Base-by-base conservation (phyloP, 2,329 filamentous ascomycete genomes). In the Madurella mycetomatis region DNA sequence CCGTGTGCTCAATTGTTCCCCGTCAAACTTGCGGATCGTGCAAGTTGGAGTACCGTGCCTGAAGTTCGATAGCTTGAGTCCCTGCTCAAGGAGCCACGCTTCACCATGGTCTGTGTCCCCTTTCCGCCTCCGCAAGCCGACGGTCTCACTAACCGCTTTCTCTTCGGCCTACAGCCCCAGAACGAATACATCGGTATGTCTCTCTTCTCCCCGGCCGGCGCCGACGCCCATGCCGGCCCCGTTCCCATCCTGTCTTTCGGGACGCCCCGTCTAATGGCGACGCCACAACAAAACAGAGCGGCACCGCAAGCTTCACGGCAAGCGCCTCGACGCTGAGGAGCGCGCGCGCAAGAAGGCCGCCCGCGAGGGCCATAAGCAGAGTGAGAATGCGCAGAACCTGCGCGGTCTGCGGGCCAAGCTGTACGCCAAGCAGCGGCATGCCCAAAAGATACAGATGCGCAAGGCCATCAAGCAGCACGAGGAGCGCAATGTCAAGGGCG, bases 361-460 rank as follows among this genome's bases (percentile, higher is more conserved):
- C 57, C 87, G 94, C 76, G 90, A 95, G 76, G 87, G 84, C 56
- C 92, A 99, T 80, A 86, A 92, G 74, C 84, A 84, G 53, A 94
- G 88, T 48, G 82, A 94, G 69, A 87, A 96, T 76, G 91, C 94
- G 19, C 92, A 97, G 79, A 96, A 94, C 72, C 81, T 96, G 67
- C 87, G 88, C 58, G 94, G 94, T 61, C 83, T 97, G 65, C 82
- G 90, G 59, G 94, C 94, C 64, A 99, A 99, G 80, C 78, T 95
- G 67, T 86, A 94, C 77, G 87, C 92, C 72, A 86, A 97, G 82
- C 90, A 92, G 79, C 84, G 94, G 25, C 89, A 91, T 77, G 88
- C 92, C 72, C 92, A 99, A 80, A 99, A 99, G 86, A 95, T 96
- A 70, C 90, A 95, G 81, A 92, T 96, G 87, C 88, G 87, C 74